phyloP scores from a whole-genome alignment of 2,329 filamentous ascomycete genomes.

The Alternaria consortialis region DNA sequence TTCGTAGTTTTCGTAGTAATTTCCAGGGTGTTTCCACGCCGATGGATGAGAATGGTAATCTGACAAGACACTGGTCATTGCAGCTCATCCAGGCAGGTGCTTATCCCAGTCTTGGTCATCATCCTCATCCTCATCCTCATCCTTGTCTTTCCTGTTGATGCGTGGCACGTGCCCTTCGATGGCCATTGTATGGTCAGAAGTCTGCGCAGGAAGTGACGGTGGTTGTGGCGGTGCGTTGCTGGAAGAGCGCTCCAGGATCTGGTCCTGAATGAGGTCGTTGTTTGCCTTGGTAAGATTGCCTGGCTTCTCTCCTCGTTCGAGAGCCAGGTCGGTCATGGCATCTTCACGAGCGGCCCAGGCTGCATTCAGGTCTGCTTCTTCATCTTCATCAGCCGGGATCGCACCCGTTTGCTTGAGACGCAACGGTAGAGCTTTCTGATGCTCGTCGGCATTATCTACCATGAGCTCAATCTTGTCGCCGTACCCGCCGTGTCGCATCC shows the following conservation, averaged over 20 bases:
- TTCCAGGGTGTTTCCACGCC: background rate
- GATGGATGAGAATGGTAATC: background rate
- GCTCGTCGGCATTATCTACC: constrained; percentile 46
- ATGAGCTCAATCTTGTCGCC: constrained; percentile 52
- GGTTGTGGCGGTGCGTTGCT: constrained; percentile 35
- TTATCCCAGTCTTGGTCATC: constrained; percentile 48
- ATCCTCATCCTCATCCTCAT: constrained; percentile 34
- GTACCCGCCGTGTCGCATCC: constrained; percentile 72
- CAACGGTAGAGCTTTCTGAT: constrained; percentile 38
- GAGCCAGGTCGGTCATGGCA: constrained; percentile 51
- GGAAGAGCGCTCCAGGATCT: constrained; percentile 42
- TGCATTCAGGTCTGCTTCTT: constrained; percentile 42
- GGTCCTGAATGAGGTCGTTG: constrained; percentile 42
- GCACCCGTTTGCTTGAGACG: constrained; percentile 35
- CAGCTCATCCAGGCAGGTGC: constrained; percentile 37
- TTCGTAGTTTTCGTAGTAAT: background rate
- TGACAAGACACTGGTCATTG: background rate
- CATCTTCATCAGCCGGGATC: constrained; percentile 25
- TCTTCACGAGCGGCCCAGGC: constrained; percentile 48
- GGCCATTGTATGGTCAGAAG: constrained; percentile 41
- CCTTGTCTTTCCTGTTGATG: constrained; percentile 24
- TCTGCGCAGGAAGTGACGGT: constrained; percentile 33
- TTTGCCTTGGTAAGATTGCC: constrained; percentile 42
- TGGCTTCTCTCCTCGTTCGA: constrained; percentile 56
- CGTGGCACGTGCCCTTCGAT: constrained; percentile 52